Percentiles rank a stretch among this genome's conserved stretches.
Evolutionary conservation across 2,329 filamentous ascomycete genomes (phyloP).

Genomic region (Fusarium tanahbumbuense): DNA sequence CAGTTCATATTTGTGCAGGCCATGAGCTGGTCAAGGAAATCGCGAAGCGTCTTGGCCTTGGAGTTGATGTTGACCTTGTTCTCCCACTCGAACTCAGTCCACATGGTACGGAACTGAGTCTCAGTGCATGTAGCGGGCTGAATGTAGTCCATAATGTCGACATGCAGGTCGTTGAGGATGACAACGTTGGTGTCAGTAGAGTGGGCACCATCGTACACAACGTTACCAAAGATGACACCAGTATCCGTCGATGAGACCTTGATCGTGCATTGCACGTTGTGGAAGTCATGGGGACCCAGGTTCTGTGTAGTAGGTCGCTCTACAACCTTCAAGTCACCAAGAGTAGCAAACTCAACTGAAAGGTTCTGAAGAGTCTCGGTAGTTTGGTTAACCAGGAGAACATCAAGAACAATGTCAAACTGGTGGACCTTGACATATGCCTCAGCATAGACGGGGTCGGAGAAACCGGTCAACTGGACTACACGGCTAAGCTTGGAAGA

Average conservation of each 20-base stretch:
- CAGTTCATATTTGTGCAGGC: constrained; percentile 99
- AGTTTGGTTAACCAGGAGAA: constrained; percentile 96
- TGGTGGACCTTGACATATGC: constrained; percentile 99
- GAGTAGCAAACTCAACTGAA: constrained; percentile 97
- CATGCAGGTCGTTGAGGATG: constrained; percentile 96
- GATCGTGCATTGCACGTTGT: constrained; percentile 98
- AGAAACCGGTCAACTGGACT: constrained; percentile 97
- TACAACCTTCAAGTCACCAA: constrained; percentile 97
- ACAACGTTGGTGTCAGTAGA: constrained; percentile 96
- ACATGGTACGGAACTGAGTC: constrained; percentile 99
- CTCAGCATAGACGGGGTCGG: constrained; percentile 97
- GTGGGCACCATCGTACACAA: constrained; percentile 94
- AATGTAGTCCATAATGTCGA: constrained; percentile 99
- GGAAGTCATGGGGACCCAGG: constrained; percentile 92
- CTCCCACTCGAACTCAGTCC: constrained; percentile 99
- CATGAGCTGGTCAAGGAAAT: constrained; percentile 95
- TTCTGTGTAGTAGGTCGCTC: constrained; percentile 97
- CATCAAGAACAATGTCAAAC: constrained; percentile 97
- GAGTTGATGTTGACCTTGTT: constrained; percentile 99
- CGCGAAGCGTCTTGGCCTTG: constrained; percentile 89
- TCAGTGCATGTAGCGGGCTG: constrained; percentile 96
- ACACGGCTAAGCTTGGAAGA: constrained; percentile 95
- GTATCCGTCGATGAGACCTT: constrained; percentile 99
- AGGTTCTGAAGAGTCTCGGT: constrained; percentile 96
- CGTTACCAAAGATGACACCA: constrained; percentile 98